Evolutionary conservation across 2,329 filamentous ascomycete genomes (phyloP), one percentile per base, ranked within the genome.

Genomic region (Colletotrichum somersetense): DNA sequence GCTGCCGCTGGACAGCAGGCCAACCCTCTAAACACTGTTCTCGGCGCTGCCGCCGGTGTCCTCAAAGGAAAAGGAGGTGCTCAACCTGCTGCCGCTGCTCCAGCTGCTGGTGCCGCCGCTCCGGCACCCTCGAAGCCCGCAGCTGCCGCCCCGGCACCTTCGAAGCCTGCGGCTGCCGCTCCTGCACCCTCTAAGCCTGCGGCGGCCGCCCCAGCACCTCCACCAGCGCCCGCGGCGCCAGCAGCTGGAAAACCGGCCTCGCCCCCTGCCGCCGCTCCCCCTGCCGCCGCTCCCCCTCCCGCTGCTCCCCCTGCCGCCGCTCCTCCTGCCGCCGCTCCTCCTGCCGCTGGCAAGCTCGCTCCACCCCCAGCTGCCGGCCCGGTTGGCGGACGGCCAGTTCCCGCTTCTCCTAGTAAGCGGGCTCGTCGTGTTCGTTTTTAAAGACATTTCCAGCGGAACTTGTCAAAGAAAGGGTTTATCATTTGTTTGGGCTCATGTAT

Each of bases 11-110:
- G 67, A 30, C 38, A 58, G 23, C 40, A 57, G 12, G 67, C 62
- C 30, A 42, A 66, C 23, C 67, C 67, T 3, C 46, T 70, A 5
- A 67, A 67, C 20, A 50, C 50, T 18, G 69, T 72, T 20, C 59
- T 72, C 1, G 65, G 65, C 16, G 59, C 69, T 16, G 69, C 69
- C 12, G 52, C 65, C 23, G 53, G 59, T 16, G 65, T 72, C 1
- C 65, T 72, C 0, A 72, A 72, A 42, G 66, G 66, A 11, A 72
- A 72, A 35, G 68, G 68, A 50, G 58, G 35, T 10, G 58, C 44
- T 16, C 67, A 56, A 23, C 67, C 67, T 11, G 67, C 56, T 10
- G 67, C 67, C 4, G 46, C 67, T 10, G 44, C 63, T 18, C 62
- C 67, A 1, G 30, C 67, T 16, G 35, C 67, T 8, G 48, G 55